Evolutionary conservation across 139 green algal genomes (phyloP), one percentile per base, ranked within the genome.

Genomic region (Astrephomene gubernaculifera): DNA sequence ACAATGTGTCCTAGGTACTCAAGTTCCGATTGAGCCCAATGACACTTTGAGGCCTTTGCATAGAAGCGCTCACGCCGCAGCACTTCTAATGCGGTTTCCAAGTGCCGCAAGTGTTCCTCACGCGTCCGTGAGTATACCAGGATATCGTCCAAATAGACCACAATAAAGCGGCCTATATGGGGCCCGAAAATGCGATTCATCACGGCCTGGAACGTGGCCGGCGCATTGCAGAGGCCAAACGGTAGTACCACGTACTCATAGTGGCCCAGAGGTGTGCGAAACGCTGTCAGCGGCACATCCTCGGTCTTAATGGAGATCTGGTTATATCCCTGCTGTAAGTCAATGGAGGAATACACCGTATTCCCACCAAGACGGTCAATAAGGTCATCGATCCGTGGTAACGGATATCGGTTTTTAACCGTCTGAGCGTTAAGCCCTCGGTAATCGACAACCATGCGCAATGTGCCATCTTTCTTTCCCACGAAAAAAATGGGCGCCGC

Each of bases 61-160:
- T 88, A 91, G 0, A 93, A 44, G 36, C 90, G 36, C 22, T 93
- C 27, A 3, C 89, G 31, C 12, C 69, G 35, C 7, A 95, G 75
- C 5, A 86, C 14, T 1, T 84, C 36, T 0, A 94, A 45, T 2
- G 93, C 88, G 2, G 43, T 53, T 31, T 63, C 7, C 29, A 93
- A 31, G 60, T 93, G 86, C 19, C 65, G 0, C 43, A 71, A 0
- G 75, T 94, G 91, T 38, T 92, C 83, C n/a, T 92, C 80, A n/a
- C 5, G 24, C 14, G 14, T 88, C 7, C 65, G 43, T 24, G 61
- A 86, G 60, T 83, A 92, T 5, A 93, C 88, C 7, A 92, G 67
- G 0, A 93, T 88, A 45, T 95, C 89, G 81, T 94, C 89, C 9
- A 95, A 67, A 36, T 91, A 94, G 24, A 93, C 71, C 9, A 89